These are phyloP conservation scores for Termitomyces sp. DNA, from an alignment of 768 basidiomycete genomes.

Conservation along the genomic window DNA sequence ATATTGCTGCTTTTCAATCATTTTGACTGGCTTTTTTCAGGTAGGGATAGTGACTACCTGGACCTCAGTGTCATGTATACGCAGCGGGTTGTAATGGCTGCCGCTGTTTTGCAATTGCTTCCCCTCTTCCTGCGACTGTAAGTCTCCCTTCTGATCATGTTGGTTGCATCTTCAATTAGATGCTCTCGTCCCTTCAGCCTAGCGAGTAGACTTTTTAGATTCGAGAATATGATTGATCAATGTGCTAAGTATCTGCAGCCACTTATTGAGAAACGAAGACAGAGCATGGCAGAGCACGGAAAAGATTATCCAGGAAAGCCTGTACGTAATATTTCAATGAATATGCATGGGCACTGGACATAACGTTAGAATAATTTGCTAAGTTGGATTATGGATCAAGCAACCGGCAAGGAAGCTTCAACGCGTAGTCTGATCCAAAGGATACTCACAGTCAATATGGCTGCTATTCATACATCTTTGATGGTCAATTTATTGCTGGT, in stretches of 20 bases:
- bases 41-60: no score
- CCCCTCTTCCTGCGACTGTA: constrained; percentile 30
- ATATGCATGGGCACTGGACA: neutral
- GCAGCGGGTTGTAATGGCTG: constrained; percentile 21
- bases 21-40: constrained; percentile 17
- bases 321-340: constrained; percentile 1
- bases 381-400: constrained; percentile 35
- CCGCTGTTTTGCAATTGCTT: constrained; percentile 22
- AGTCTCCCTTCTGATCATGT: constrained; percentile 1
- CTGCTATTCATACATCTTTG: constrained; percentile 28
- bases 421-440: constrained; percentile 19
- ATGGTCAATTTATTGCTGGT: constrained; percentile 10
- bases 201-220: constrained; percentile 3
- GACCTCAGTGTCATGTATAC: constrained; percentile 16
- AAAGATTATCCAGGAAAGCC: constrained; percentile 23
- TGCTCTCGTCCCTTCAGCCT: constrained; percentile 2
- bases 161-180: neutral
- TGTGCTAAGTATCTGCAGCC: constrained; percentile 5
- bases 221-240: neutral
- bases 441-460: constrained; percentile 33
- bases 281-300: constrained; percentile 6
- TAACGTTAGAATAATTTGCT: constrained; percentile 32
- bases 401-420: constrained; percentile 20
- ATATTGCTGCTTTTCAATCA: neutral
- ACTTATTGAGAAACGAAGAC: constrained; percentile 11